These are phyloP conservation scores for Trichopus zeylanicus DNA, from an alignment of 116 monocot genomes.

Conservation along the genomic window DNA sequence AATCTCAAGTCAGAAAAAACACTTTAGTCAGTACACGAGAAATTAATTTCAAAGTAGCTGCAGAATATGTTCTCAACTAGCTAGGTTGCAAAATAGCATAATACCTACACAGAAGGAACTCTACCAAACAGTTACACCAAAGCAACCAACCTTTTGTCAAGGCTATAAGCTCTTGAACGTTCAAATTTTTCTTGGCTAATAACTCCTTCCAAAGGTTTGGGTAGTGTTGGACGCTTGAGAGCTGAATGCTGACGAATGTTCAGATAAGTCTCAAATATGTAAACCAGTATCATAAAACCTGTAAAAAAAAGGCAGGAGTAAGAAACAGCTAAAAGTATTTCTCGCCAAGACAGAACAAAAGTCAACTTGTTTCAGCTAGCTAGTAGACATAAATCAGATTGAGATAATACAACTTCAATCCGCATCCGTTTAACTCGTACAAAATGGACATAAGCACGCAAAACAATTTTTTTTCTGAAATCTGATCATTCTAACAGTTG, in stretches of 20 bases:
- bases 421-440: too few species aligned
- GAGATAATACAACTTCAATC: too few species aligned
- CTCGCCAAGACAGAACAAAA: too few species aligned
- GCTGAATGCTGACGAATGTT: slow-evolving; percentile 81
- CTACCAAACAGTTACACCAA: not conserved
- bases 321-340: not conserved
- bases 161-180: slow-evolving; percentile 78
- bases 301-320: slow-evolving; percentile 23
- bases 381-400: too few species aligned
- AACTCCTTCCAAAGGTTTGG: slow-evolving; percentile 67
- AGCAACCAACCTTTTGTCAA: slow-evolving; percentile 86
- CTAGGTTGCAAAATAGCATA: not conserved
- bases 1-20: not conserved
- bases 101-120: not conserved
- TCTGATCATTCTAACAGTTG: too few species aligned
- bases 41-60: too few species aligned
- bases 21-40: not conserved
- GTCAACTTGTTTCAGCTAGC: too few species aligned
- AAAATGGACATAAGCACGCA: too few species aligned
- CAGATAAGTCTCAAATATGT: slow-evolving; percentile 92
- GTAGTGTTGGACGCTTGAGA: slow-evolving; percentile 68
- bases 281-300: slow-evolving; percentile 87
- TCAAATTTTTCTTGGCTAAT: slow-evolving; percentile 84
- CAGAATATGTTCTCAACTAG: too few species aligned
- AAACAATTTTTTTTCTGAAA: too few species aligned